phyloP scores from a whole-genome alignment of 768 basidiomycete genomes.

The Serpula lacrymans region DNA sequence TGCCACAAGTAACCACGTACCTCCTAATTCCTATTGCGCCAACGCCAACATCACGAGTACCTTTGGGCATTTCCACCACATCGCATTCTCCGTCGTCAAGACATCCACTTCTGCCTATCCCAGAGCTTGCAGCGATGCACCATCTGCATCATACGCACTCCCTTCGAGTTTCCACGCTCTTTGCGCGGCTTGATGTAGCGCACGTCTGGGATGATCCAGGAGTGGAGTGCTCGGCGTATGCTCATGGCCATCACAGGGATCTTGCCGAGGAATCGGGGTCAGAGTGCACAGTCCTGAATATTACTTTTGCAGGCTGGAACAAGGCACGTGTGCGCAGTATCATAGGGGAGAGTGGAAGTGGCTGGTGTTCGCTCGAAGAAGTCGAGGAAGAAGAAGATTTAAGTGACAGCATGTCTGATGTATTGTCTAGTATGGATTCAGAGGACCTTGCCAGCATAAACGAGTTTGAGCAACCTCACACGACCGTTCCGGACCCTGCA shows the following conservation, averaged over 20 bases:
- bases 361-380: constrained; percentile 77
- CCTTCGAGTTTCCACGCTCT: constrained; percentile 62
- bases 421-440: constrained; percentile 16
- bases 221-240: constrained; percentile 54
- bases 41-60: constrained; percentile 63
- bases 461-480: constrained; percentile 9
- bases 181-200: constrained; percentile 66
- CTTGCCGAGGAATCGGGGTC: constrained; percentile 32
- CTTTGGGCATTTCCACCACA: constrained; percentile 34
- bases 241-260: constrained; percentile 45
- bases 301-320: constrained; percentile 76
- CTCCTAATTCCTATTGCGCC: constrained; percentile 78
- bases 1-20: constrained; percentile 51
- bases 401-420: constrained; percentile 27
- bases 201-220: constrained; percentile 55
- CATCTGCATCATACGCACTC: constrained; percentile 52
- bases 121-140: constrained; percentile 51
- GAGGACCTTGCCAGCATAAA: constrained; percentile 26
- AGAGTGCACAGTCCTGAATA: constrained; percentile 61
- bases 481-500: constrained; percentile 47
- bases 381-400: constrained; percentile 22
- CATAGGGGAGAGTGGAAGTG: constrained; percentile 66
- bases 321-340: constrained; percentile 59
- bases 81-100: too few species aligned
- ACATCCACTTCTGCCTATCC: constrained; percentile 49